Evolutionary conservation across 495 filamentous ascomycete genomes (phyloP), one percentile per base, ranked within the genome.

Genomic region (Rhizodiscina lignyota): DNA sequence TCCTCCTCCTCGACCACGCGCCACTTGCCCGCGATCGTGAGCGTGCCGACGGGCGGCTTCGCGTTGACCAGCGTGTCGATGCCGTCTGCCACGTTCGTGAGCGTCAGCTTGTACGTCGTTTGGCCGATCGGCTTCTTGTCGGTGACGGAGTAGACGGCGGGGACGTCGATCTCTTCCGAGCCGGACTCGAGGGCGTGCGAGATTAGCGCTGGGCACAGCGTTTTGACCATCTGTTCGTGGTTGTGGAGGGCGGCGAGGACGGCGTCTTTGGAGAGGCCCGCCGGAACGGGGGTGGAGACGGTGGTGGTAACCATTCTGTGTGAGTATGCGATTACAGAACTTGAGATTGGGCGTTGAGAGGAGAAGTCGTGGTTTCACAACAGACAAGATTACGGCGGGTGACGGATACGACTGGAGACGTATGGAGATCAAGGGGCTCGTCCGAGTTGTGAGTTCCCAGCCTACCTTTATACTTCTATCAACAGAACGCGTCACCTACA

Each of bases 301-400:
- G 30, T 46, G 13, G 49, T 49, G 34, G 48, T 51, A 29, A 42
- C 28, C 48, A 51, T 51, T 38, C n/a, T n/a, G n/a, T n/a, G n/a
- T n/a, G n/a, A n/a, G n/a, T n/a, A n/a, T n/a, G n/a, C n/a, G n/a
- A n/a, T n/a, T n/a, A n/a, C n/a, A n/a, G n/a, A n/a, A n/a, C n/a
- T n/a, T n/a, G n/a, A n/a, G n/a, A n/a, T n/a, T n/a, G n/a, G n/a
- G n/a, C n/a, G n/a, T n/a, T n/a, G n/a, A n/a, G n/a, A n/a, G n/a
- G n/a, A n/a, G n/a, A n/a, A n/a, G n/a, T n/a, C n/a, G n/a, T n/a
- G n/a, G n/a, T n/a, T n/a, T n/a, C n/a, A n/a, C n/a, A n/a, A n/a
- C n/a, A n/a, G n/a, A n/a, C n/a, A n/a, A n/a, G n/a, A n/a, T n/a
- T n/a, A n/a, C n/a, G n/a, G n/a, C n/a, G n/a, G n/a, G n/a, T n/a